Conservation (phyloP, 768 basidiomycete genomes). For the Trametes villosa region DNA sequence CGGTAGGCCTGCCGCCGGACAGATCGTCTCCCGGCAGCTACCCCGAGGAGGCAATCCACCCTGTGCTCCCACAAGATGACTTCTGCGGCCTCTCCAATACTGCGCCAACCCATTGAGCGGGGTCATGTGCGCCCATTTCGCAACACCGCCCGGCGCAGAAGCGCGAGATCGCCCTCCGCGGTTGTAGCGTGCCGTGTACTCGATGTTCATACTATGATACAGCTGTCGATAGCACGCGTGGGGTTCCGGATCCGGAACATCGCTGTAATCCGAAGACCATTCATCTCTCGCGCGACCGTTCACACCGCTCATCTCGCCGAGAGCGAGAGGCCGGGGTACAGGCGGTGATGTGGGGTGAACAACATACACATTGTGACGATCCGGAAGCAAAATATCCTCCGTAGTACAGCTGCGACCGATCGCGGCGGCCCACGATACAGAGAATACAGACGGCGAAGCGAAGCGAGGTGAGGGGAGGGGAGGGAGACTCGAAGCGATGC, state of each 20-base stretch:
- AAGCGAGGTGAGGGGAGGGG: not conserved
- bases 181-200: not conserved
- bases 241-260: not conserved
- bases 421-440: conserved; percentile 1
- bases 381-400: conserved; percentile 19
- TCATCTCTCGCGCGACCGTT: not conserved
- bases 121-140: conserved; percentile 4
- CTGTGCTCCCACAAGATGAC: not conserved
- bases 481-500: not conserved
- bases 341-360: conserved; percentile 1
- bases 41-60: not conserved
- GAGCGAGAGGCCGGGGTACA: not conserved
- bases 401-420: not conserved
- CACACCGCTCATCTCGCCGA: conserved; percentile 1
- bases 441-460: not conserved
- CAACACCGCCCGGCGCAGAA: conserved; percentile 3
- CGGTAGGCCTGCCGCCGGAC: not conserved
- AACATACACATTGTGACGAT: conserved; percentile 22
- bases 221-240: not conserved
- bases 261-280: not conserved
- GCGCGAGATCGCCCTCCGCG: not conserved
- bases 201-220: not conserved
- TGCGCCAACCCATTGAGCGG: not conserved
- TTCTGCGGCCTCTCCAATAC: not conserved
- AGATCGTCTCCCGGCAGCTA: not conserved